Percentiles rank a stretch among this genome's conserved stretches.
phyloP scores from a whole-genome alignment of 2,329 filamentous ascomycete species.

The Aspergillus melleus region DNA sequence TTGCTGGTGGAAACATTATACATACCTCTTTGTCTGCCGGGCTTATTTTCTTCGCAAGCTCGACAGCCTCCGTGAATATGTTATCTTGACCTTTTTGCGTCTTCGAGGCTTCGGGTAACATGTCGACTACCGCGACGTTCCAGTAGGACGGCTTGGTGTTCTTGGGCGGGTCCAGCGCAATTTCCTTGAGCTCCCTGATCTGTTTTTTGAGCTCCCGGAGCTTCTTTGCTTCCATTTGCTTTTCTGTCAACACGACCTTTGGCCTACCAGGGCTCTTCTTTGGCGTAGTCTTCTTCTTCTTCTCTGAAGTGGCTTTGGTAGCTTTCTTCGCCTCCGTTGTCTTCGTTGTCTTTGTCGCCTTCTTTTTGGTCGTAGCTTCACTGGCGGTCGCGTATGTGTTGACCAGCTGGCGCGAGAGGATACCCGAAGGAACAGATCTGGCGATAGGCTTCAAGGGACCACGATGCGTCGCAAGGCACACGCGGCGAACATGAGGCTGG shows the following conservation, averaged over 20 bases:
- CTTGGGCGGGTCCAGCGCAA: conserved; percentile 38
- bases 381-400: conserved; percentile 35
- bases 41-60: conserved; percentile 17
- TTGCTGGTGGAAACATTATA: neutral
- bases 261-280: conserved; percentile 30
- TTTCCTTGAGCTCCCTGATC: conserved; percentile 35
- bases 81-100: conserved; percentile 10
- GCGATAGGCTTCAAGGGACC: conserved; percentile 14
- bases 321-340: conserved; percentile 14
- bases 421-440: conserved; percentile 12
- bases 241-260: conserved; percentile 28
- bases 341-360: conserved; percentile 20
- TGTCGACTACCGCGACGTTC: conserved; percentile 23
- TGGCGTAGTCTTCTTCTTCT: conserved; percentile 25
- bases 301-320: conserved; percentile 15
- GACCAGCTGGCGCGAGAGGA: conserved; percentile 23
- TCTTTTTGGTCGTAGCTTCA: conserved; percentile 12
- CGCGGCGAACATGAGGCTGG: conserved; percentile 28
- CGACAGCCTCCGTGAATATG: conserved; percentile 19
- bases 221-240: conserved; percentile 31
- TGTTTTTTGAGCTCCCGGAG: conserved; percentile 30
- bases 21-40: conserved; percentile 26
- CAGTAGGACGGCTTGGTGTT: conserved; percentile 26
- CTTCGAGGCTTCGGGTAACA: conserved; percentile 15
- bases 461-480: conserved; percentile 23